phyloP scores from a whole-genome alignment of 2,329 filamentous ascomycete genomes.

The Calycina herbarum region DNA sequence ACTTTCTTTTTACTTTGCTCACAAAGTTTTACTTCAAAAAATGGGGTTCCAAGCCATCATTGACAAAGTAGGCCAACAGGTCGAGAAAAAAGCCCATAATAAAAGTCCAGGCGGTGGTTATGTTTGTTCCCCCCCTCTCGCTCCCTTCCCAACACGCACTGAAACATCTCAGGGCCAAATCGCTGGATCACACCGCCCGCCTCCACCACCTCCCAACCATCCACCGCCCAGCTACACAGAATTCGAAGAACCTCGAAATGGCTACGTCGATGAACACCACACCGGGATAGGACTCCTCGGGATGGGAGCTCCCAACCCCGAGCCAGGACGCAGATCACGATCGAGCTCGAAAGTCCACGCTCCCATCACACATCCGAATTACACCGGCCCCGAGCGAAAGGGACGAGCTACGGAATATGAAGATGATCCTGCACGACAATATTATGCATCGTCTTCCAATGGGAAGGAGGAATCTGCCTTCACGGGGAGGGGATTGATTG shows the following conservation, averaged over 20 bases:
- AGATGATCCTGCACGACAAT: constrained; percentile 1
- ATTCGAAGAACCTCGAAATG: neutral
- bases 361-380: constrained; percentile 8
- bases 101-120: neutral
- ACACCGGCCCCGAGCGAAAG: neutral
- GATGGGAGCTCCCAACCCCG: constrained; percentile 7
- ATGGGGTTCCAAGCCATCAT: constrained; percentile 10
- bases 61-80: constrained; percentile 10
- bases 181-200: neutral
- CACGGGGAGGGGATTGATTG: constrained; percentile 1
- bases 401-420: neutral
- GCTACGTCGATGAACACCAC: neutral
- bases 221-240: constrained; percentile 1
- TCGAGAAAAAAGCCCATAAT: constrained; percentile 6
- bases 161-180: neutral
- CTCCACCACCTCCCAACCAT: neutral
- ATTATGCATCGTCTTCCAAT: neutral
- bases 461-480: neutral
- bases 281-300: constrained; percentile 5
- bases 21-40: neutral
- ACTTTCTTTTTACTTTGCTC: neutral
- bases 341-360: neutral
- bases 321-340: neutral
- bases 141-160: neutral
- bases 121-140: neutral